phyloP scores from a whole-genome alignment of 345 rosid genomes.

The Eucalyptus pauciflora region DNA sequence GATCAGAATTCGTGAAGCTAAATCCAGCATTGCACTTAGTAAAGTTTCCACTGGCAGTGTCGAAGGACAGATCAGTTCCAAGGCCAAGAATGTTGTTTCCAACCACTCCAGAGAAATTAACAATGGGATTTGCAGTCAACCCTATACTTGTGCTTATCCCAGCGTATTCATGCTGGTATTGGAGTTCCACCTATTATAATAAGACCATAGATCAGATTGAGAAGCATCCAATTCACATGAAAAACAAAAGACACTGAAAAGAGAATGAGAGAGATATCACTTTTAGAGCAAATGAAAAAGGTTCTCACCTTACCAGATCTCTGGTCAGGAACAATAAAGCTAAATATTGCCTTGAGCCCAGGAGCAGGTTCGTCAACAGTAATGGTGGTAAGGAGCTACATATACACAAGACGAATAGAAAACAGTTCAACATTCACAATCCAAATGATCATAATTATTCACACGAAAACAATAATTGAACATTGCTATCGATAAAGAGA shows the following conservation, averaged over 20 bases:
- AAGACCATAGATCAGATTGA: background rate
- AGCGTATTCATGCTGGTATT: constrained; percentile 83
- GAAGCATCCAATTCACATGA: background rate
- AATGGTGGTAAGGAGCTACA: constrained; percentile 73
- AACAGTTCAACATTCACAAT: background rate
- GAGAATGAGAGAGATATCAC: background rate
- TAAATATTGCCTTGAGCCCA: constrained; percentile 77
- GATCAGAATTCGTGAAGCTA: constrained; percentile 54
- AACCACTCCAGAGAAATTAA: constrained; percentile 84
- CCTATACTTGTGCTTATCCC: constrained; percentile 86
- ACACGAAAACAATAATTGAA: background rate
- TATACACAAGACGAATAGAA: background rate
- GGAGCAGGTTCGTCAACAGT: constrained; percentile 88
- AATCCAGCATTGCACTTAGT: constrained; percentile 71
- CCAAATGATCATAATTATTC: background rate
- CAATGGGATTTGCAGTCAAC: constrained; percentile 67
- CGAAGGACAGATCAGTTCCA: constrained; percentile 87
- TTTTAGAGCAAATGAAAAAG: background rate
- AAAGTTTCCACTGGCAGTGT: constrained; percentile 65
- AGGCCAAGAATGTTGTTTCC: constrained; percentile 49
- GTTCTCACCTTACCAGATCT: constrained; percentile 74
- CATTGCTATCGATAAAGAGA: background rate
- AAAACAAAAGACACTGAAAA: background rate
- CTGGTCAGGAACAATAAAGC: constrained; percentile 85
- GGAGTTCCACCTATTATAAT: constrained; percentile 65